phyloP scores from a whole-genome alignment of 176 grass and related monocot genomes.

The Ensete ventricosum region DNA sequence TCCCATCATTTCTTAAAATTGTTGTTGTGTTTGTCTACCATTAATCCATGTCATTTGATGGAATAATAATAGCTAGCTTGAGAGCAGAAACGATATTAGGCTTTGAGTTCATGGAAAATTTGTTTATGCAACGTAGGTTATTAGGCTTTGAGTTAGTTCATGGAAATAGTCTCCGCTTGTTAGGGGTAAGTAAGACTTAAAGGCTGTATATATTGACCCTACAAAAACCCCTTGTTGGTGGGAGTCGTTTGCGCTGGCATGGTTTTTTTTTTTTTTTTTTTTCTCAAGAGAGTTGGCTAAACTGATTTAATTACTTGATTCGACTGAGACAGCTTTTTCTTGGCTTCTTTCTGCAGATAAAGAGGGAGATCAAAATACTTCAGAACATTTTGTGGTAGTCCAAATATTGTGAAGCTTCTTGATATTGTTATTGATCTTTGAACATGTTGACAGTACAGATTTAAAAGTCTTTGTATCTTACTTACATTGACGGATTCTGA shows the following conservation, averaged over 20 bases:
- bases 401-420: neutral
- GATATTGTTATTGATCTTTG: conserved; percentile 9
- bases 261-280: too few relatives aligned
- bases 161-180: too few relatives aligned
- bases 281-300: neutral
- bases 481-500: conserved; percentile 6
- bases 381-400: conserved; percentile 7
- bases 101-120: too few relatives aligned
- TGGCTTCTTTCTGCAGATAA: neutral
- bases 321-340: neutral
- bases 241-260: too few relatives aligned
- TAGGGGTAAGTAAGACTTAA: too few relatives aligned
- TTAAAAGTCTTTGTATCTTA: conserved; percentile 8
- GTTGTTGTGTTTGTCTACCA: neutral
- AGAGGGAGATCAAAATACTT: conserved; percentile 11
- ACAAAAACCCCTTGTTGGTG: too few relatives aligned
- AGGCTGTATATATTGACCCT: too few relatives aligned
- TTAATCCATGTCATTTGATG: neutral
- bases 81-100: neutral
- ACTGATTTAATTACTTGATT: neutral
- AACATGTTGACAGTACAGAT: neutral
- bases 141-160: too few relatives aligned
- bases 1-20: neutral
- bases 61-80: neutral
- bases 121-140: too few relatives aligned